These are phyloP conservation scores for Kwoniella sp. DNA, from an alignment of 768 basidiomycete species.

Conservation along the genomic window DNA sequence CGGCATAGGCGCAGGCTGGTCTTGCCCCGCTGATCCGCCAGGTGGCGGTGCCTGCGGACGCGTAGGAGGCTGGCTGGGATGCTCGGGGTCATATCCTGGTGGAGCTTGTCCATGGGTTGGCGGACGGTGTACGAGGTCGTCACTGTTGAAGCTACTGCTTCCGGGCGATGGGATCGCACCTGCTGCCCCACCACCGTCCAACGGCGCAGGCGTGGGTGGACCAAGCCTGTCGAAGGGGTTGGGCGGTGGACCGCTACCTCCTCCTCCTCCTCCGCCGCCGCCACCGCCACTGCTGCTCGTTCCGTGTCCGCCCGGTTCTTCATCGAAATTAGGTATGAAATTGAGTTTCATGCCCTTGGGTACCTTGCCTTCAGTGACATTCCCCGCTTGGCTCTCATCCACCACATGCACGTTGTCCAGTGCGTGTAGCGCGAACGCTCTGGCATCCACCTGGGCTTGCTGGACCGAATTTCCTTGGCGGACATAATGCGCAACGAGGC, in stretches of 20 bases:
- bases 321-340: slow-evolving; percentile 5
- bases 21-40: too few relatives aligned
- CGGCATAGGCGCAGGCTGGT: too few relatives aligned
- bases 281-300: background rate
- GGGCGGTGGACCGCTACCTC: background rate
- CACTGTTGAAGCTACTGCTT: background rate
- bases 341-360: slow-evolving; percentile 10
- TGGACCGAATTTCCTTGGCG: background rate
- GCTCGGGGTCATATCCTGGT: too few relatives aligned
- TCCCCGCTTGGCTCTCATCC: slow-evolving; percentile 11
- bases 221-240: slow-evolving; percentile 1
- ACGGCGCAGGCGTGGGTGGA: background rate
- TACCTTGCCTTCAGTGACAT: slow-evolving; percentile 2
- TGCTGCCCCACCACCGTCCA: background rate
- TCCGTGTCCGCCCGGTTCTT: background rate
- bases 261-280: background rate
- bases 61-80: too few relatives aligned
- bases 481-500: background rate
- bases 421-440: background rate
- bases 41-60: background rate
- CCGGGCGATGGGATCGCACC: background rate
- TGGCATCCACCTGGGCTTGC: background rate
- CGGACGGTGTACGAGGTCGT: background rate
- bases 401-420: slow-evolving; percentile 15
- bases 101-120: too few relatives aligned